Evolutionary conservation across 805 yeast species (phyloP).

Genomic region (Starmerella roubikii): DNA sequence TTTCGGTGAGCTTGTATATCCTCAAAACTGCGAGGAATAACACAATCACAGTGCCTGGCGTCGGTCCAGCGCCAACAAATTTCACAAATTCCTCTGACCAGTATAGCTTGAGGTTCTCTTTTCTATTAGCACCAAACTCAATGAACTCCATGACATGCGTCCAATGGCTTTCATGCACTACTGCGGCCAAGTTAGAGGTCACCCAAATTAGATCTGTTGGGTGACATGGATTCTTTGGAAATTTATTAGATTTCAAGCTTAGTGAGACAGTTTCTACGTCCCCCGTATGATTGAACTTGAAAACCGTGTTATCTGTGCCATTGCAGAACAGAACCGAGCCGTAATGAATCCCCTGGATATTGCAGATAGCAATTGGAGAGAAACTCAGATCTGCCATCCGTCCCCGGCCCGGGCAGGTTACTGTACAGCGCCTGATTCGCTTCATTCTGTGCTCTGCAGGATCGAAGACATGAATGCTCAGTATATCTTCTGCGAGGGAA

Average conservation of each 20-base stretch:
- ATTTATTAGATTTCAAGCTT: too few species aligned
- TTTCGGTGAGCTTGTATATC: background rate
- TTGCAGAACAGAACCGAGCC: slow-evolving; percentile 2
- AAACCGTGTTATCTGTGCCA: background rate
- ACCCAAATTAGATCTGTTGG: background rate
- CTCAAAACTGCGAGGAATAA: background rate
- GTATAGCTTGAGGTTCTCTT: too few species aligned
- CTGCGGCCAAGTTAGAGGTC: background rate
- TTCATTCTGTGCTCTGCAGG: too few species aligned
- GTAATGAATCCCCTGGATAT: background rate
- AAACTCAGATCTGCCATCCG: too few species aligned
- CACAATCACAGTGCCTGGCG: background rate
- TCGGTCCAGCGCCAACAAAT: background rate
- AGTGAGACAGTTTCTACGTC: background rate
- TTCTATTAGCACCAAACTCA: background rate
- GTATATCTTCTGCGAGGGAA: background rate
- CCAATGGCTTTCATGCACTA: background rate
- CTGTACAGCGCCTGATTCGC: too few species aligned
- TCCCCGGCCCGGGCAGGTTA: too few species aligned
- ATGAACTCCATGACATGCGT: background rate
- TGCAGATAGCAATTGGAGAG: background rate
- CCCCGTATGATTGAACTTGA: background rate
- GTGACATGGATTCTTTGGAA: background rate
- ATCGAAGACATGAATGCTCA: background rate
- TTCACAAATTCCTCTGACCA: background rate